Evolutionary conservation across 1,284 basidiomycete species (phyloP).

Genomic region (Malassezia obtusa): DNA sequence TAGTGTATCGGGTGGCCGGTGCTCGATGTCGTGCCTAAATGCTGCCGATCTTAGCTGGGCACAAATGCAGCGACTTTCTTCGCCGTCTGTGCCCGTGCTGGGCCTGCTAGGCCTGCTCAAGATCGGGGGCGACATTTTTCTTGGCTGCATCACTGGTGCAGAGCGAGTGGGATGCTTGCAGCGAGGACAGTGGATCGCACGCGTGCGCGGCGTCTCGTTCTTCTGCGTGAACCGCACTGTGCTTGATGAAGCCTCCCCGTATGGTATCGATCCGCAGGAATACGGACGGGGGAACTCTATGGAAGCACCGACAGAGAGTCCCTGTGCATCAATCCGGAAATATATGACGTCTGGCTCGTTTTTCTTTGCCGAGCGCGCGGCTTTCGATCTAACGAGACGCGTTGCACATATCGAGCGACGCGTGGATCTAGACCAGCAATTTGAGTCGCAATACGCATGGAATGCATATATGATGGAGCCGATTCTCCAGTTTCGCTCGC

Average conservation of each 20-base stretch:
- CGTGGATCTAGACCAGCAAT: slow-evolving; percentile 22
- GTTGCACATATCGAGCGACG: slow-evolving; percentile 50
- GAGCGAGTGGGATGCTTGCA: slow-evolving; percentile 28
- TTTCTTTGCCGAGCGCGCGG: slow-evolving; percentile 72
- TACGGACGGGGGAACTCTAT: slow-evolving; percentile 22
- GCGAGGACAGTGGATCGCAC: slow-evolving; percentile 23
- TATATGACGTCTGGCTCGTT: slow-evolving; percentile 85
- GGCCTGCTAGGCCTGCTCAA: slow-evolving; percentile 10
- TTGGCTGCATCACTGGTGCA: slow-evolving; percentile 30
- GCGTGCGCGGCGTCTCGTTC: slow-evolving; percentile 36
- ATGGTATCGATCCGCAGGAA: slow-evolving; percentile 10
- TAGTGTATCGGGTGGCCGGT: slow-evolving; percentile 1
- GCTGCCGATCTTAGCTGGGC: slow-evolving; percentile 2
- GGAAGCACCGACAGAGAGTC: slow-evolving; percentile 58
- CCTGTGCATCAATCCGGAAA: slow-evolving; percentile 77
- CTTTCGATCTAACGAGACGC: slow-evolving; percentile 63
- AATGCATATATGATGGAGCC: slow-evolving; percentile 72
- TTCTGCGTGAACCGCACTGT: slow-evolving; percentile 34
- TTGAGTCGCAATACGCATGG: slow-evolving; percentile 57
- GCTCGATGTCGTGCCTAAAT: slow-evolving; percentile 1
- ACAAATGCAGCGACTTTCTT: neutral
- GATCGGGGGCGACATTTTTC: slow-evolving; percentile 25
- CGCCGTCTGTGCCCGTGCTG: neutral
- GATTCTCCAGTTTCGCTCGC: slow-evolving; percentile 67
- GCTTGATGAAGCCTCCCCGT: slow-evolving; percentile 22